phyloP scores from a whole-genome alignment of 352 stramenopile genomes.

The Phytophthora citricola region DNA sequence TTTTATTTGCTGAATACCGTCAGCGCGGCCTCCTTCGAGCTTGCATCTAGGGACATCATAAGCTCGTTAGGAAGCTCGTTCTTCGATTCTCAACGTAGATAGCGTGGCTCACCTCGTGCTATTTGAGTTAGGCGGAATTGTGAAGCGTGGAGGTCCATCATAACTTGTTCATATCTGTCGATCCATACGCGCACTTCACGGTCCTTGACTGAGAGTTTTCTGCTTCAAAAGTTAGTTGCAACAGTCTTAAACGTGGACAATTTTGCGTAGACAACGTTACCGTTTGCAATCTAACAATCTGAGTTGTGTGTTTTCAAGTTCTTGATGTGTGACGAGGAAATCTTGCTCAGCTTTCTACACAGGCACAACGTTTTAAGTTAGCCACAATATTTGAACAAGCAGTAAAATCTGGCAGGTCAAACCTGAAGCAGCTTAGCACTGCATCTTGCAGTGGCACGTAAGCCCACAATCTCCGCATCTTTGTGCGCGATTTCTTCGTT shows the following conservation, averaged over 20 bases:
- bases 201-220: slow-evolving; percentile 57
- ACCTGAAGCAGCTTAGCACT: slow-evolving; percentile 81
- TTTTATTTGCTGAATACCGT: slow-evolving; percentile 36
- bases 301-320: slow-evolving; percentile 72
- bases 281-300: slow-evolving; percentile 74
- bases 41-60: slow-evolving; percentile 52
- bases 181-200: slow-evolving; percentile 75
- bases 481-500: slow-evolving; percentile 76
- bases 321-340: slow-evolving; percentile 67
- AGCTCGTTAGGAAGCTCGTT: not conserved
- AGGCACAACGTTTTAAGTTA: not conserved
- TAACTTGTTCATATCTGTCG: slow-evolving; percentile 84
- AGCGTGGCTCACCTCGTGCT: slow-evolving; percentile 51
- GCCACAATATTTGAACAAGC: not conserved
- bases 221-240: slow-evolving; percentile 17
- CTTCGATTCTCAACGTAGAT: not conserved
- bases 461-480: slow-evolving; percentile 66
- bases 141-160: slow-evolving; percentile 82
- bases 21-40: slow-evolving; percentile 67
- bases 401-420: not conserved
- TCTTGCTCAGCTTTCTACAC: slow-evolving; percentile 75
- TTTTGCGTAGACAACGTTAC: slow-evolving; percentile 20
- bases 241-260: not conserved
- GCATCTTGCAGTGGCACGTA: slow-evolving; percentile 68
- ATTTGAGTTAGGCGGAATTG: slow-evolving; percentile 75